Conservation (phyloP, 1,284 basidiomycete species). For the Chalciporus sp. region DNA sequence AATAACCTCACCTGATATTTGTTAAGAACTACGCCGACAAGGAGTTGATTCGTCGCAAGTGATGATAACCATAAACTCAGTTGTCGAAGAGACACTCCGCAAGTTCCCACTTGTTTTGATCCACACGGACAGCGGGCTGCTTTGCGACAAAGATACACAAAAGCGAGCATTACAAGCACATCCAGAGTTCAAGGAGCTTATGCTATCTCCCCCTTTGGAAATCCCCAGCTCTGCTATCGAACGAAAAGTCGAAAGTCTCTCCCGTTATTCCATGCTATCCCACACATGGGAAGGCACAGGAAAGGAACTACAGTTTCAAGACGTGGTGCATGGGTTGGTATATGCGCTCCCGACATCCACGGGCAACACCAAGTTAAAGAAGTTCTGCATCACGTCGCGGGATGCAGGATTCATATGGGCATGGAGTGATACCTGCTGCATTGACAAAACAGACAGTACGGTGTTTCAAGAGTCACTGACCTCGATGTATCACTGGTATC, state of each 20-base stretch:
- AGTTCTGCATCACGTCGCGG: constrained; percentile 5
- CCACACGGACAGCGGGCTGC: constrained; percentile 6
- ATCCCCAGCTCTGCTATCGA: background rate
- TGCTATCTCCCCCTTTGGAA: constrained; percentile 1
- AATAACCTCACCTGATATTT: no score
- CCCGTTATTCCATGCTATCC: constrained; percentile 8
- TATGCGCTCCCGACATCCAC: no score
- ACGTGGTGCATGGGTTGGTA: no score
- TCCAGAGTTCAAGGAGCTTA: constrained; percentile 3
- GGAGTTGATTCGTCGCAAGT: no score
- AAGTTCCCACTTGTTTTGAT: constrained; percentile 1
- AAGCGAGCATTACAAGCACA: constrained; percentile 1
- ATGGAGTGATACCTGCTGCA: constrained; percentile 22
- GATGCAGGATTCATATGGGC: constrained; percentile 14
- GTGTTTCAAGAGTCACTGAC: constrained; percentile 7
- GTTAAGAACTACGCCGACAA: no score
- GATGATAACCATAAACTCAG: no score
- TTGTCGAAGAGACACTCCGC: no score
- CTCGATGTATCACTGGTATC: constrained; percentile 23
- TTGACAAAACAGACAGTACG: constrained; percentile 16
- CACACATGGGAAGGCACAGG: no score
- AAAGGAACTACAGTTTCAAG: no score
- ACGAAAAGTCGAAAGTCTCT: background rate
- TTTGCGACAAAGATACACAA: constrained; percentile 6
- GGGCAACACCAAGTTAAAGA: constrained; percentile 9